Evolutionary conservation across 805 yeast species (phyloP).

Genomic region (Metschnikowia picachoensis): DNA sequence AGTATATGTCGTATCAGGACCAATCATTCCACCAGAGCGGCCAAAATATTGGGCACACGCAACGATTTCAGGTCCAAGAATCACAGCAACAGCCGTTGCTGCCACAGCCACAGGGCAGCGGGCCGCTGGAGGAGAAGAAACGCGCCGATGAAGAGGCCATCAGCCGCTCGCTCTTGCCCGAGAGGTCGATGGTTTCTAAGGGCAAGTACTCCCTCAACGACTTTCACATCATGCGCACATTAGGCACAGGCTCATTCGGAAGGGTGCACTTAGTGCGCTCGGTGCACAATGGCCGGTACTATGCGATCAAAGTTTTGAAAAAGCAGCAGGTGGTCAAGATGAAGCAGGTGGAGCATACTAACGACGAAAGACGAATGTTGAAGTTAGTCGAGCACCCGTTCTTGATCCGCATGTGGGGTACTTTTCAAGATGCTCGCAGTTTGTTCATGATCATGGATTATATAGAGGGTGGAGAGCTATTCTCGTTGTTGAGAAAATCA

Average conservation of each 20-base stretch:
- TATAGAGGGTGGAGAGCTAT: conserved; percentile 61
- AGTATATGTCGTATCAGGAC: not conserved
- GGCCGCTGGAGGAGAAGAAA: conserved; percentile 1
- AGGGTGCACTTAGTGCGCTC: conserved; percentile 56
- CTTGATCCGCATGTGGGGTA: conserved; percentile 64
- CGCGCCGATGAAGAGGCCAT: conserved; percentile 15
- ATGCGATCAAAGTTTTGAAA: conserved; percentile 57
- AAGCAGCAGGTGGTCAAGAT: conserved; percentile 55
- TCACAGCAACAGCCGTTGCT: not conserved
- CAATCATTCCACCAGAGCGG: not conserved
- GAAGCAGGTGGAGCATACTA: conserved; percentile 63
- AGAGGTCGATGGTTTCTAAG: conserved; percentile 33
- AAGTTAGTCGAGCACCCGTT: conserved; percentile 58
- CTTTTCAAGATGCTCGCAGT: conserved; percentile 54
- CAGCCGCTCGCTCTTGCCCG: conserved; percentile 19
- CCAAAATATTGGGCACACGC: not conserved
- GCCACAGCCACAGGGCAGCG: not conserved
- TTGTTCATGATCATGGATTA: conserved; percentile 63
- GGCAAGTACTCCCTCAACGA: conserved; percentile 56
- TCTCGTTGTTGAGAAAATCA: conserved; percentile 52
- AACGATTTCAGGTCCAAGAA: conserved; percentile 5
- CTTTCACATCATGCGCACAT: conserved; percentile 52
- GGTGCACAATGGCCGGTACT: conserved; percentile 55
- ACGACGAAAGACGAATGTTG: conserved; percentile 58
- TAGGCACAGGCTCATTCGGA: conserved; percentile 62